A percentile compares a stretch with the other conserved stretches of the same genome.
phyloP scores from a whole-genome alignment of 257 asterid species.

The Rubia yunnanensis region DNA sequence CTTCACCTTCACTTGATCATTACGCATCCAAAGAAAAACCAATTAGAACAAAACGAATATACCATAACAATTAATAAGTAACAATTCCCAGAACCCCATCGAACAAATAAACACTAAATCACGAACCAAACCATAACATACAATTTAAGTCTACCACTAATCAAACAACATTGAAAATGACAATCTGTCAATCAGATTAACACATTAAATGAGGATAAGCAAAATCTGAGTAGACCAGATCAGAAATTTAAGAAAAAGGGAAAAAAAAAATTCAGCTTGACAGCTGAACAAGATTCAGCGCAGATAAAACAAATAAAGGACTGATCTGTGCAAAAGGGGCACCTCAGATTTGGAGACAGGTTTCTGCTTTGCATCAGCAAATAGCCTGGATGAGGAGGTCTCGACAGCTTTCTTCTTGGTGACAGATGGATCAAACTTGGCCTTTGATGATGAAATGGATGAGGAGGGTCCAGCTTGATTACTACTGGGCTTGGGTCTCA shows the following conservation, averaged over 20 bases:
- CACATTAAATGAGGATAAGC: too few species aligned
- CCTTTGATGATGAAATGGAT: slow-evolving; percentile 19
- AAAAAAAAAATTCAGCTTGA: slow-evolving; percentile 12
- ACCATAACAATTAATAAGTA: background rate
- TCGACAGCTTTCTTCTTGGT: slow-evolving; percentile 41
- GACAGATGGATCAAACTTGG: slow-evolving; percentile 40
- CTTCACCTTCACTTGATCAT: slow-evolving; percentile 54
- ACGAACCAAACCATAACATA: background rate
- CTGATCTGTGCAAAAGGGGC: slow-evolving; percentile 8
- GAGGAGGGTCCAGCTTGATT: slow-evolving; percentile 32
- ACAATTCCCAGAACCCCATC: background rate
- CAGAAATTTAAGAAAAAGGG: background rate
- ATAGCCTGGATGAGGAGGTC: slow-evolving; percentile 33
- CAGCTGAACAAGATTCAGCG: background rate
- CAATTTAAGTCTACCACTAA: background rate
- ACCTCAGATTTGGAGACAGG: slow-evolving; percentile 27
- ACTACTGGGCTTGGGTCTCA: slow-evolving; percentile 30
- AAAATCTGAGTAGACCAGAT: background rate
- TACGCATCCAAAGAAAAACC: slow-evolving; percentile 13
- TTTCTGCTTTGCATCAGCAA: slow-evolving; percentile 34
- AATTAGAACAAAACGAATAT: slow-evolving; percentile 12
- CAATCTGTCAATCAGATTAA: background rate
- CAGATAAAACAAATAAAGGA: background rate
- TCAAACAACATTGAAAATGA: background rate
- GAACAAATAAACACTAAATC: background rate